These are phyloP conservation scores for Boletus reticuloceps DNA, from an alignment of 768 basidiomycete species.

Conservation along the genomic window DNA sequence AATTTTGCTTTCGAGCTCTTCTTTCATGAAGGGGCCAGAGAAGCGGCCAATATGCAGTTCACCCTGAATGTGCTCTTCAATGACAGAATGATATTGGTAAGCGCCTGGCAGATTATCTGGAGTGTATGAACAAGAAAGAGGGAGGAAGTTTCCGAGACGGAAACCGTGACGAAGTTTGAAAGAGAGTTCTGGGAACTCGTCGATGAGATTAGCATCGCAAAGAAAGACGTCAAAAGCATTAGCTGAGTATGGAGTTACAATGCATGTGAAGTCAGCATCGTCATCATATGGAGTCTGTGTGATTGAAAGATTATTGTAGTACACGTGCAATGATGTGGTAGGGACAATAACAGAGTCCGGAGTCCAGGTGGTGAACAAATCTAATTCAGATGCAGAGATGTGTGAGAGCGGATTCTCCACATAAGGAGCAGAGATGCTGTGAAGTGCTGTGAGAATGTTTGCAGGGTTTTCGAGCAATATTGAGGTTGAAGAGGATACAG, in stretches of 20 bases:
- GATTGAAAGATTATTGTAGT: not conserved
- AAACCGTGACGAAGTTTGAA: conserved; percentile 1
- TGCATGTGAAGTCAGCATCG: not conserved
- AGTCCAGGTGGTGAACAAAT: not conserved
- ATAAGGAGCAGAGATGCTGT: not conserved
- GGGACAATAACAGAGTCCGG: not conserved
- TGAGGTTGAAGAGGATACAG: not conserved
- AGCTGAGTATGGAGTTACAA: not conserved
- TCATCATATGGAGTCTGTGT: not conserved
- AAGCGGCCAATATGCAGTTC: too few relatives aligned
- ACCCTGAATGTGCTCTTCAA: too few relatives aligned
- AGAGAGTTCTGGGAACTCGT: not conserved
- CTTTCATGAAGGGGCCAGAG: too few relatives aligned
- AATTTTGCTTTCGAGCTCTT: too few relatives aligned
- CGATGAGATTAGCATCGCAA: not conserved
- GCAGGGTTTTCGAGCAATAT: not conserved
- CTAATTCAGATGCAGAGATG: not conserved
- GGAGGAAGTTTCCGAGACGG: not conserved
- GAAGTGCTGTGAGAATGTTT: not conserved
- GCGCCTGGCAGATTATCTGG: too few relatives aligned
- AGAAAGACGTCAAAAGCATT: not conserved
- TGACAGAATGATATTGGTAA: too few relatives aligned
- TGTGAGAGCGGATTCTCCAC: not conserved
- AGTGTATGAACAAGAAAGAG: too few relatives aligned
- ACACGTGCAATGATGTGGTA: not conserved